phyloP scores from a whole-genome alignment of 306 rosid genomes.

The Glycine latifolia region DNA sequence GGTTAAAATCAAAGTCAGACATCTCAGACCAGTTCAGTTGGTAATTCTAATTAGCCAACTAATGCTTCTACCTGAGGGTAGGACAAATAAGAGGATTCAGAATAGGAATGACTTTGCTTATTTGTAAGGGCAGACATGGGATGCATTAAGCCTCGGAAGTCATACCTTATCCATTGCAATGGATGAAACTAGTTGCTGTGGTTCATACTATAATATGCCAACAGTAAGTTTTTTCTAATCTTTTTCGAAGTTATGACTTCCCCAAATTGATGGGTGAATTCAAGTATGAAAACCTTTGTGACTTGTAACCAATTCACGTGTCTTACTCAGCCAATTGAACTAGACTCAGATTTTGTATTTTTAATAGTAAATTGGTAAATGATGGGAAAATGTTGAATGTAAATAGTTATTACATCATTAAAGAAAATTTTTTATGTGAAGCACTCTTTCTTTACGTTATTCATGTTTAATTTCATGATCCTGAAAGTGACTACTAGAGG shows the following conservation, averaged over 20 bases:
- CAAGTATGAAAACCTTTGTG: background rate
- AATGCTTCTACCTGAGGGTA: background rate
- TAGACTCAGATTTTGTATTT: too few species aligned
- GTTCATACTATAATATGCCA: constrained; percentile 6
- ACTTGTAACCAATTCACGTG: too few species aligned
- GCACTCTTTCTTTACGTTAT: background rate
- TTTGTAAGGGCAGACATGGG: background rate
- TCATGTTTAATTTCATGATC: background rate
- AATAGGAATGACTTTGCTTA: constrained; percentile 20
- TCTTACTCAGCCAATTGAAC: too few species aligned
- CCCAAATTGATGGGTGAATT: background rate
- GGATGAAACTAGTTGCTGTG: constrained; percentile 10
- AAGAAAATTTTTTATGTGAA: background rate
- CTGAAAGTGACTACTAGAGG: background rate
- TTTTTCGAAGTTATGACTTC: background rate
- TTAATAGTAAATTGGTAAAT: too few species aligned
- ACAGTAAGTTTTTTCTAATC: background rate
- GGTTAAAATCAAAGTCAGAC: background rate
- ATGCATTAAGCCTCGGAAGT: constrained; percentile 1
- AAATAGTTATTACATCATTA: too few species aligned
- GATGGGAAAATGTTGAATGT: too few species aligned
- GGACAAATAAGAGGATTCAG: background rate
- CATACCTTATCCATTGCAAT: constrained; percentile 38
- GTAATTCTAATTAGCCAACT: constrained; percentile 4
- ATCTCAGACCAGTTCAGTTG: background rate